phyloP scores from a whole-genome alignment of 139 green algal species.

The Edaphochlamys debaryana region DNA sequence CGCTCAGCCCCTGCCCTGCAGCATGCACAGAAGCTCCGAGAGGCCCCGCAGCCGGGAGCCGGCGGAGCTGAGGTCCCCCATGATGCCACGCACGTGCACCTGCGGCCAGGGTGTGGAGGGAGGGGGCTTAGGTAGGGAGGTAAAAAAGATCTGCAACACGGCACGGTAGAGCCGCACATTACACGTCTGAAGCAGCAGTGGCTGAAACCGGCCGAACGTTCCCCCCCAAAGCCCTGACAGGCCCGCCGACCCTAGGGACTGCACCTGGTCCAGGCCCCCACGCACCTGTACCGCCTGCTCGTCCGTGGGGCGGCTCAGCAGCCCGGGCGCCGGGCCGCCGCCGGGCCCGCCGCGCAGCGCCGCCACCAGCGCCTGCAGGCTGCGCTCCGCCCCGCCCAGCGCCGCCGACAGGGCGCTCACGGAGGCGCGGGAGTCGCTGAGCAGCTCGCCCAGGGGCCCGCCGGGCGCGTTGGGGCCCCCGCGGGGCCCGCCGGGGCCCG shows the following conservation, averaged over 20 bases:
- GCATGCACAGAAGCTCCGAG: slow-evolving; percentile 2
- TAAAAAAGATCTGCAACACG: no score
- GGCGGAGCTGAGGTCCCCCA: slow-evolving; percentile 28
- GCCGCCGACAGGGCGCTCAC: background rate
- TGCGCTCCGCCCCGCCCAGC: slow-evolving; percentile 10
- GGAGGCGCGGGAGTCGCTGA: slow-evolving; percentile 11
- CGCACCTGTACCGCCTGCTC: no score
- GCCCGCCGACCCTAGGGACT: background rate
- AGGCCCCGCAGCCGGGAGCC: background rate
- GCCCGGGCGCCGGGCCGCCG: no score
- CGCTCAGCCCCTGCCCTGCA: slow-evolving; percentile 17
- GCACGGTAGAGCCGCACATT: background rate
- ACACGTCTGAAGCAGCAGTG: background rate
- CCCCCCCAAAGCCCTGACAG: slow-evolving; percentile 23
- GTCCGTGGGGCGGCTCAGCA: no score
- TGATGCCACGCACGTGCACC: slow-evolving; percentile 6
- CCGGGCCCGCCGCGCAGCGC: background rate
- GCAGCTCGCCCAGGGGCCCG: background rate
- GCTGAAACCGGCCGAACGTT: background rate
- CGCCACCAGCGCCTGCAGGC: slow-evolving; percentile 4
- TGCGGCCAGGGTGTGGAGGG: background rate
- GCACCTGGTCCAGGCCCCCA: background rate
- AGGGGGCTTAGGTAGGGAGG: background rate
- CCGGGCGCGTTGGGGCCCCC: no score
- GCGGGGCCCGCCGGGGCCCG: background rate